Evolutionary conservation across 2,329 filamentous ascomycete species (phyloP).

Genomic region (Colletotrichum aenigma): DNA sequence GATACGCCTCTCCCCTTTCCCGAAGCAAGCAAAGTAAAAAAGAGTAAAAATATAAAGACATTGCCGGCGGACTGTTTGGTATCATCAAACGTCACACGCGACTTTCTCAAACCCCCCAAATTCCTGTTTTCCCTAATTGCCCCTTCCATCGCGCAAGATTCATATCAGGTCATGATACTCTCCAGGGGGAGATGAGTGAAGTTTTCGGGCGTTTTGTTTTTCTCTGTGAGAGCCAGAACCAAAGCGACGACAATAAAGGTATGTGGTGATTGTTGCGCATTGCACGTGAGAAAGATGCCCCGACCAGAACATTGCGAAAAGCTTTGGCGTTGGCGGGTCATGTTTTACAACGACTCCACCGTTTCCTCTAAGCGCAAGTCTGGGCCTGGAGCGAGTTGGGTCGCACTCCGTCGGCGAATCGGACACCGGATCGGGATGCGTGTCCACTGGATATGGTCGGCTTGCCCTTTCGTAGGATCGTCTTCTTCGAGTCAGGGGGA

Average conservation of each 20-base stretch:
- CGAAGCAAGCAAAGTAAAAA: background rate
- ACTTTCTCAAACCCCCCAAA: slow-evolving; percentile 11
- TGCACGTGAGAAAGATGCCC: background rate
- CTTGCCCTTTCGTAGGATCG: slow-evolving; percentile 49
- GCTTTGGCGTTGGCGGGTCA: slow-evolving; percentile 15
- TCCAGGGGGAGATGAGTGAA: slow-evolving; percentile 21
- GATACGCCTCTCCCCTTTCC: slow-evolving; percentile 14
- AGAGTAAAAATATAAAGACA: slow-evolving; percentile 12
- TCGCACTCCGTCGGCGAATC: slow-evolving; percentile 44
- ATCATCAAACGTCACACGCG: background rate
- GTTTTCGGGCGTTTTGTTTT: slow-evolving; percentile 18
- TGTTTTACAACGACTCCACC: slow-evolving; percentile 10
- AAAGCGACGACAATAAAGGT: slow-evolving; percentile 12
- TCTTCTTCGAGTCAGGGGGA: slow-evolving; percentile 41
- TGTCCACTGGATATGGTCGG: slow-evolving; percentile 40
- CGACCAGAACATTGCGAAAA: slow-evolving; percentile 15
- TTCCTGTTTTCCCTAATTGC: slow-evolving; percentile 14
- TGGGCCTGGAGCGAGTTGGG: slow-evolving; percentile 33
- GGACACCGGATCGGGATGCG: slow-evolving; percentile 42
- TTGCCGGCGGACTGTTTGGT: background rate
- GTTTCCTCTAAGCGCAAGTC: slow-evolving; percentile 38
- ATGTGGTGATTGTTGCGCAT: slow-evolving; percentile 1
- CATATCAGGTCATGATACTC: slow-evolving; percentile 23
- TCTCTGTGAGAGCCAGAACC: slow-evolving; percentile 14
- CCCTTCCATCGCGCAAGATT: slow-evolving; percentile 21